These are phyloP conservation scores for Tieghemostelium lacteum DNA, from an alignment of 78 protist genomes.

Conservation along the genomic window DNA sequence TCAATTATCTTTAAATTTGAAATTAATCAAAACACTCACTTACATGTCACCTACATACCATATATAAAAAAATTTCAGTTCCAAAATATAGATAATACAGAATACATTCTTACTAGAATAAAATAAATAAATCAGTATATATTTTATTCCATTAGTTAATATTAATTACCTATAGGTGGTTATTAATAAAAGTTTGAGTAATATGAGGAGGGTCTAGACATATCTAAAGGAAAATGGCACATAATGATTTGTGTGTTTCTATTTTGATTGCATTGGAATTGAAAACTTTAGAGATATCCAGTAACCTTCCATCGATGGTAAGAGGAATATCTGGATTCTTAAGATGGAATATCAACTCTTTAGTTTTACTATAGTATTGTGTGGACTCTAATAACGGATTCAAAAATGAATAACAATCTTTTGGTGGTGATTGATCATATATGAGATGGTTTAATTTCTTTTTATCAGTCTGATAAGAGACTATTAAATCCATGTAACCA, in stretches of 20 bases:
- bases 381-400: background rate
- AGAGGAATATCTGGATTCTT: conserved; percentile 28
- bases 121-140: too few species aligned
- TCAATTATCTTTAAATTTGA: too few species aligned
- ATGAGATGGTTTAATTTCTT: conserved; percentile 22
- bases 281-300: conserved; percentile 24
- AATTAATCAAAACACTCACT: too few species aligned
- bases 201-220: too few species aligned
- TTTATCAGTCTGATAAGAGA: conserved; percentile 24
- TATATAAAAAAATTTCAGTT: too few species aligned
- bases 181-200: too few species aligned
- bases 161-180: too few species aligned
- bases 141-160: too few species aligned
- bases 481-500: conserved; percentile 48
- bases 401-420: background rate
- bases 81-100: too few species aligned
- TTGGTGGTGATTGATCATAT: background rate
- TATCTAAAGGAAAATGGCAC: conserved; percentile 54
- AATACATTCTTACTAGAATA: too few species aligned
- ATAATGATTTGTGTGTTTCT: conserved; percentile 27
- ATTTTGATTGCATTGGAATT: conserved; percentile 19
- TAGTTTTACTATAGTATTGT: conserved; percentile 25
- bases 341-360: conserved; percentile 36
- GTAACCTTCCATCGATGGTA: conserved; percentile 28
- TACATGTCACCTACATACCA: too few species aligned